Evolutionary conservation across 2,329 filamentous ascomycete species (phyloP).

Genomic region (Pyricularia sp.): DNA sequence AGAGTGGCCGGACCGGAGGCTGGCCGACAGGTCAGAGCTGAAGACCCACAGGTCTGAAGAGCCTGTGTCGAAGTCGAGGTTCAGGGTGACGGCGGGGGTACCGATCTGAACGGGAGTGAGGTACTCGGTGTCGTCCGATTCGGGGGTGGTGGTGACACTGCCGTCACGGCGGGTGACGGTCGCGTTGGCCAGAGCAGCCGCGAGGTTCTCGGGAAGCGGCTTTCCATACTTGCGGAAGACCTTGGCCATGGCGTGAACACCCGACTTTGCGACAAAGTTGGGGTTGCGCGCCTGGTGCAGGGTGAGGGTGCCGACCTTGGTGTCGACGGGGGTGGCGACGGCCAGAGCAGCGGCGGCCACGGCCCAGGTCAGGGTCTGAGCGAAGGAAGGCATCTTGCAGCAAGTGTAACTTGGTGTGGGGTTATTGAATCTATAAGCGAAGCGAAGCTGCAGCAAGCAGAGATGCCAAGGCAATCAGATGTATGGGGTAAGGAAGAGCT

Average conservation of each 20-base stretch:
- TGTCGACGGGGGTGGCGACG: slow-evolving; percentile 5
- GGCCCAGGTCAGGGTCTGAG: slow-evolving; percentile 4
- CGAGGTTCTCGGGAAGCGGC: slow-evolving; percentile 18
- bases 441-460: neutral
- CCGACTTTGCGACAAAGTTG: slow-evolving; percentile 18
- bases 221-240: slow-evolving; percentile 24
- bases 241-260: slow-evolving; percentile 21
- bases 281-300: slow-evolving; percentile 24
- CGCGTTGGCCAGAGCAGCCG: slow-evolving; percentile 13
- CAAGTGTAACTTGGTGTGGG: neutral
- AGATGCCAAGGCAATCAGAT: neutral
- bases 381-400: slow-evolving; percentile 7
- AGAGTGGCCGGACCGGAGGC: slow-evolving; percentile 14
- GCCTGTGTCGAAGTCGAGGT: slow-evolving; percentile 20
- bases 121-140: slow-evolving; percentile 22
- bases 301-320: slow-evolving; percentile 11
- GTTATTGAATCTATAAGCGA: neutral
- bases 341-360: slow-evolving; percentile 4
- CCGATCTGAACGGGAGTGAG: slow-evolving; percentile 27
- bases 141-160: slow-evolving; percentile 15
- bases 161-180: slow-evolving; percentile 15
- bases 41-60: slow-evolving; percentile 24
- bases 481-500: neutral
- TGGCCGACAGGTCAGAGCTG: slow-evolving; percentile 14
- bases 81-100: slow-evolving; percentile 16